Base-by-base conservation (phyloP, 768 basidiomycete genomes). In the Suillus lakei region DNA sequence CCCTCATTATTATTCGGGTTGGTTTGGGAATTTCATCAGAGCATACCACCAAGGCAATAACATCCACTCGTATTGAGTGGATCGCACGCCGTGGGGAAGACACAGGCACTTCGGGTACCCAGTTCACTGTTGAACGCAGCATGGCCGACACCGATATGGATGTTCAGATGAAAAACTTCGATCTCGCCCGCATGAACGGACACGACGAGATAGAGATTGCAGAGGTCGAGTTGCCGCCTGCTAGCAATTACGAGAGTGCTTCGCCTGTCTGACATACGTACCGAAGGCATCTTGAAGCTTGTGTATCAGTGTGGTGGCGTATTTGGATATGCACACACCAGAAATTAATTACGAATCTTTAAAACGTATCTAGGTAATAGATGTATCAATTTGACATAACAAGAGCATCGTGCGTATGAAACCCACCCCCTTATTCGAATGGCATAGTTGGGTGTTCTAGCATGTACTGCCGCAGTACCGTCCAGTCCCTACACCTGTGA, bases 1-100 rank as follows among this genome's bases (percentile, higher is more conserved):
- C 78, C 4, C 69, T 78, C 8, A 78, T 78, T 69, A 74, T 79
- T 50, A 77, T 78, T 34, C 74, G 78, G 13, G 78, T 78, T 3
- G 71, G 66, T 26, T 70, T 78, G 13, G 77, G 77, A 9, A 64
- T 76, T 18, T 76, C 75, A 8, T 66, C 75, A 16, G 75, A 77
- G 39, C 59, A 76, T 4, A 43, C 65, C 5, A 63, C 67, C 26
- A 66, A 48, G 36, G 38, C 55, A 12, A 64, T 60, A 55, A 28
- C 43, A 39, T 74, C 74, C 53, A 77, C 74, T 1, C 67, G 64
- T 43, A 68, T 77, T 21, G 71, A 67, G 10, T 76, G 74, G 74
- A 36, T 67, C 5, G 62, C 59, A 9, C 71, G 60, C 12, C 69
- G 34, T 21, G 56, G 38, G 16, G 66, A 68, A n/a, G 58, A 69